Evolutionary conservation across 495 filamentous ascomycete species (phyloP), one percentile per base, ranked within the genome.

Genomic region (Trichocladium uniseriatum): DNA sequence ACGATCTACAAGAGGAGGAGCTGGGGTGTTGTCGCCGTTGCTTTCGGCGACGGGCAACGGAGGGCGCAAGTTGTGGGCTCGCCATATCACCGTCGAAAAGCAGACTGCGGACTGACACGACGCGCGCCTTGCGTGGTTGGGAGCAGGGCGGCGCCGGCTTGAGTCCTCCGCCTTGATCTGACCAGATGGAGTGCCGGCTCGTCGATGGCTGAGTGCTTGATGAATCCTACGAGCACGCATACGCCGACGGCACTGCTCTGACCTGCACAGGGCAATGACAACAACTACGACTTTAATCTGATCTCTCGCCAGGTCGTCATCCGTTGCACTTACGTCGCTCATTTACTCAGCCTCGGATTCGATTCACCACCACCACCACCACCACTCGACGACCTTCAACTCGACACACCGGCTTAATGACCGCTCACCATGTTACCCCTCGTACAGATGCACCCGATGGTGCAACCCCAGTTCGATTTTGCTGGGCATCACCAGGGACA

Each of bases 381-480:
- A 8, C 24, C 24, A 8, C 24, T 27, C 24, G 24, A 27, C 24
- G 24, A 8, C 24, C 24, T 27, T 8, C 24, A 3, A 3, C 2
- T 11, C 18, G 22, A n/a, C n/a, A 21, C 31, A 21, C 38, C 40
- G 28, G 15, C 37, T 51, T 43, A 39, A 53, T 59, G 48, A 48
- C 31, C 7, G 28, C 34, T 43, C 57, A 53, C 62, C 39, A 74
- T 74, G 71, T 57, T 70, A 39, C 68, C 70, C 41, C 63, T 69
- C 52, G 56, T 73, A 41, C 70, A 73, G 49, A 65, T 64, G 67
- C 71, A 72, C 71, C 71, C 62, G 44, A 66, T 66, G 71, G 71
- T 74, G 71, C 70, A 60, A 38, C 59, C 62, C 13, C 65, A 60
- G 39, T 59, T 71, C 52, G 66, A 72, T 43, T 52, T 59, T 18